phyloP scores from a whole-genome alignment of 805 yeast genomes.

The Suhomyces prunicola region DNA sequence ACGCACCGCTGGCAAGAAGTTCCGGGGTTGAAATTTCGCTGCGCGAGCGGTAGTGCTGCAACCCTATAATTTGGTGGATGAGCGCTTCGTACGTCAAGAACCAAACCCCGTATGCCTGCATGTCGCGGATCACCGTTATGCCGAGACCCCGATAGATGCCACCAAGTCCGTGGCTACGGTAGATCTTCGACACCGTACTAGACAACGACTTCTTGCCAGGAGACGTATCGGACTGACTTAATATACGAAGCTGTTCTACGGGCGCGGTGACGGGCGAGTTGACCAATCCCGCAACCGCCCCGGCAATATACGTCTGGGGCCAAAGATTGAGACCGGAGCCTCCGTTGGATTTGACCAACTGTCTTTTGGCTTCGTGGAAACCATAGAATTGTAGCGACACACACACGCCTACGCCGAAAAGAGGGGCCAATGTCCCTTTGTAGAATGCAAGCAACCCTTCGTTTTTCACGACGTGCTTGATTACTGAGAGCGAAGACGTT shows the following conservation, averaged over 20 bases:
- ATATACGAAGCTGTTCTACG: slow-evolving; percentile 62
- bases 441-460: slow-evolving; percentile 44
- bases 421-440: slow-evolving; percentile 44
- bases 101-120: slow-evolving; percentile 78
- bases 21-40: slow-evolving; percentile 53
- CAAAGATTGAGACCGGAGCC: slow-evolving; percentile 40
- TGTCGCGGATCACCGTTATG: slow-evolving; percentile 55
- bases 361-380: slow-evolving; percentile 66
- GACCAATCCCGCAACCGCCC: slow-evolving; percentile 65
- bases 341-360: slow-evolving; percentile 34
- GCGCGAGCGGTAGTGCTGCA: slow-evolving; percentile 37
- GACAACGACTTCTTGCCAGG: slow-evolving; percentile 17
- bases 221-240: slow-evolving; percentile 50
- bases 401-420: slow-evolving; percentile 55
- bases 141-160: slow-evolving; percentile 56
- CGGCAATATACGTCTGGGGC: slow-evolving; percentile 59
- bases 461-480: slow-evolving; percentile 34
- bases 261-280: slow-evolving; percentile 63
- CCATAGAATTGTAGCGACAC: slow-evolving; percentile 70
- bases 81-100: slow-evolving; percentile 61
- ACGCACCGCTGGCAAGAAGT: slow-evolving; percentile 55
- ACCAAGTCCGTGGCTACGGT: slow-evolving; percentile 38
- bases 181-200: slow-evolving; percentile 43
- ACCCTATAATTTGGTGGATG: slow-evolving; percentile 37
- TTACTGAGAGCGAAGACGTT: slow-evolving; percentile 29